Base-by-base conservation (phyloP, 1,284 basidiomycete genomes). In the Ustilago crameri region DNA sequence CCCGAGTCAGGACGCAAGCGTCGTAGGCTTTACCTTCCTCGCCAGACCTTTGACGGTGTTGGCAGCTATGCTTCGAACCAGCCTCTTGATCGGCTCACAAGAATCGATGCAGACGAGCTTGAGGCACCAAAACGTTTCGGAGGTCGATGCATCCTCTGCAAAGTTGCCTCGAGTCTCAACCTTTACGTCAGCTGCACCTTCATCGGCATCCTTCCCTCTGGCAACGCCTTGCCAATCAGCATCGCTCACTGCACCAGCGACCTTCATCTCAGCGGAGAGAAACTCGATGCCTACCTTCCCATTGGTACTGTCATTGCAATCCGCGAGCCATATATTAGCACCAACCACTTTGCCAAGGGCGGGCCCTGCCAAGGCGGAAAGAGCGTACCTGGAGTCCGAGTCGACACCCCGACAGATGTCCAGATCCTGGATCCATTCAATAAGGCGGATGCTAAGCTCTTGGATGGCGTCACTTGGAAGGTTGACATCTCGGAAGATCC, bases 351-450 rank as follows among this genome's bases (percentile, higher is more conserved):
- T 41, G 65, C 68, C 5, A 70, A 73, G 17, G 80, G 76, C 10
- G 81, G 76, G 3, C 81, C 79, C 0, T 67, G 75, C 27, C 62
- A 65, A 12, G 67, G 70, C 9, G 74, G 71, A 17, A 80, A 80
- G 56, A 73, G 60, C 24, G 65, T 66, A 1, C 45, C 51, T 0
- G 81, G 81, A 1, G 50, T 83, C 27, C 73, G 80, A 8, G 67
- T 82, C 9, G 81, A 82, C 34, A 81, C 79, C 12, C 80, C 80
- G 3, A 78, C 80, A 17, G 81, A 83, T 38, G 61, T 83, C 9
- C 57, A 66, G 23, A 59, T 83, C 22, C 51, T 82, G 9, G 67
- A 74, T 27, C 34, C 48, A 3, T 47, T 69, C 18, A 37, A 17
- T 12, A 38, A 44, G 12, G 49, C 49, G 5, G 61, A 74, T 23